phyloP scores from a whole-genome alignment of 192 early-diverging fungal genomes.

The Rhizoclosmatium globosum region DNA sequence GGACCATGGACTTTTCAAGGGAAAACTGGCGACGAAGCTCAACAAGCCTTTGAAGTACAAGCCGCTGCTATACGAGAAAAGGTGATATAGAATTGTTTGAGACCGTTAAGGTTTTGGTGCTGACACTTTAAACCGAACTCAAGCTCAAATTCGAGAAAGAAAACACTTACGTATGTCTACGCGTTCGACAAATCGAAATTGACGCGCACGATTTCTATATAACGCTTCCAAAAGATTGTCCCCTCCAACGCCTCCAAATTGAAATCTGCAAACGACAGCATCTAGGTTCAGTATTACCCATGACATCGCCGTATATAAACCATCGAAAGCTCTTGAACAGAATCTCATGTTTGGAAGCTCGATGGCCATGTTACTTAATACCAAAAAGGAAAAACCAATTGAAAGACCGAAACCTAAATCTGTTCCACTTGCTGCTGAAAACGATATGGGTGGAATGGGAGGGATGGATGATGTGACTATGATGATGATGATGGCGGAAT shows the following conservation, averaged over 20 bases:
- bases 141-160: constrained; percentile 30
- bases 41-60: constrained; percentile 2
- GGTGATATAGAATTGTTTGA: background rate
- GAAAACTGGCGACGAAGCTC: constrained; percentile 25
- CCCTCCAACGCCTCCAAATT: constrained; percentile 30
- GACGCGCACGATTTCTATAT: constrained; percentile 36
- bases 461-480: background rate
- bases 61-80: constrained; percentile 20
- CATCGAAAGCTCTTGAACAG: background rate
- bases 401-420: background rate
- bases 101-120: background rate
- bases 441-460: background rate
- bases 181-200: constrained; percentile 39
- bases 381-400: background rate
- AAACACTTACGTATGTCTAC: constrained; percentile 29
- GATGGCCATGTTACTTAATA: background rate
- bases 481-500: background rate
- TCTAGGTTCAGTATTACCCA: constrained; percentile 24
- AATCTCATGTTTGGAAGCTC: background rate
- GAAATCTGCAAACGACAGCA: constrained; percentile 36
- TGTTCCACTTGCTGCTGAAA: background rate
- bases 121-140: background rate
- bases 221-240: constrained; percentile 24
- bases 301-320: constrained; percentile 34
- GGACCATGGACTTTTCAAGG: constrained; percentile 13